Base-by-base conservation (phyloP, 805 yeast species). In the Huiozyma naganishii region DNA sequence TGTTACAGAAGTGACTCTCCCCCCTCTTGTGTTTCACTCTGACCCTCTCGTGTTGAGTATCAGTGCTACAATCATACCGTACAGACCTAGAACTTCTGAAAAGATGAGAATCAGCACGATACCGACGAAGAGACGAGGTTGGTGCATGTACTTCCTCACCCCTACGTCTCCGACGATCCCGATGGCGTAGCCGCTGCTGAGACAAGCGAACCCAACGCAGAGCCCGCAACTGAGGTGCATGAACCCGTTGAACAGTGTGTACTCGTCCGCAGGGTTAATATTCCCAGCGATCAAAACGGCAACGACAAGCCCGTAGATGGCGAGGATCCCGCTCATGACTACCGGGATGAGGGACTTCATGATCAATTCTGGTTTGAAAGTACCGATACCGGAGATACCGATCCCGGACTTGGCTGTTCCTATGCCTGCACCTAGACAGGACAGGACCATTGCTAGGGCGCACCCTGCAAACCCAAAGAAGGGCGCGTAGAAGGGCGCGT, bases 361-460 rank as follows among this genome's bases (percentile, higher is more conserved):
- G 58, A 92, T 88, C 58, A 92, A 72, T 59, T 92, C 98, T 9
- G 99, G 99, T 62, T 85, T 84, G 70, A 90, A 92, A 39, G 95
- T 83, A 72, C 97, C 97, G 52, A 92, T 88, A 73, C 97, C 99
- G 30, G 97, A 71, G 56, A 92, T 92, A 74, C 99, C 99, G 50
- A 92, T 81, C 46, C 99, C 99, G 38, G 95, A 84, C 67, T 92
- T 92, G 49, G 97, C 97, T 3, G 97, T 90, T 46, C 98, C 99
- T 53, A 88, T 81, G 48, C 97, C 97, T 5, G 99, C 97, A 49
- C 99, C 99, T n/a, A 90, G 81, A 59, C 95, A 86, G 45, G 94
- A 81, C 46, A 90, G 70, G 27, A 86, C 76, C 85, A 87, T 85
- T 41, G 96, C 95, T 39, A 87, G 81, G 6, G 92, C 87, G 68